Conservation (phyloP, 1,284 basidiomycete species). For the Ganoderma leucocontextum region DNA sequence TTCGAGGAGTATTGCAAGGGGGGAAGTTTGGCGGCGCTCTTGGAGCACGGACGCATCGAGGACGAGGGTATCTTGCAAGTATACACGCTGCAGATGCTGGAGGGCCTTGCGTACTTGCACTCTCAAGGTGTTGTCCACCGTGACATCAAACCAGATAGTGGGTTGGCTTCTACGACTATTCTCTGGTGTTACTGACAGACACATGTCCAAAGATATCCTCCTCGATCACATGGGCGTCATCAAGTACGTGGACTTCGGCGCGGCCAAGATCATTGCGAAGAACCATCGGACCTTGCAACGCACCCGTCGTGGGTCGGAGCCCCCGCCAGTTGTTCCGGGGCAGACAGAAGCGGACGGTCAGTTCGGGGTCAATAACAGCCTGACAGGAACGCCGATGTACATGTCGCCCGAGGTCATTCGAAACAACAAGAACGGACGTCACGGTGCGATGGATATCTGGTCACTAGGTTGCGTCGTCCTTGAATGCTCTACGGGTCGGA, state of each 20-base stretch:
- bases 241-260: constrained; percentile 99
- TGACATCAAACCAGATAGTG: constrained; percentile 99
- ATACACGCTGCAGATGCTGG: constrained; percentile 97
- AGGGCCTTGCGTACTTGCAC: constrained; percentile 94
- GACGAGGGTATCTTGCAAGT: constrained; percentile 97
- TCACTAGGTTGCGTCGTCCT: constrained; percentile 95
- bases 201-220: constrained; percentile 78
- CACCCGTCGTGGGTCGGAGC: constrained; percentile 61
- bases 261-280: constrained; percentile 96
- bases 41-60: constrained; percentile 96
- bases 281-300: constrained; percentile 90
- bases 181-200: constrained; percentile 11
- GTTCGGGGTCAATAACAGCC: constrained; percentile 74
- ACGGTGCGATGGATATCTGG: constrained; percentile 99
- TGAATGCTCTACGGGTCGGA: constrained; percentile 95
- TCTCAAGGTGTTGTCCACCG: constrained; percentile 93
- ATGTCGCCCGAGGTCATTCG: constrained; percentile 99
- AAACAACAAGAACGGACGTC: constrained; percentile 84
- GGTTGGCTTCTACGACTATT: constrained; percentile 45
- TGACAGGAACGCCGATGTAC: constrained; percentile 99
- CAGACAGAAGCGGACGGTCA: constrained; percentile 38
- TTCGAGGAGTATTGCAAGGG: constrained; percentile 99
- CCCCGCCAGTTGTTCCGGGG: constrained; percentile 31
- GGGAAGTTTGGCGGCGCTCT: constrained; percentile 88
- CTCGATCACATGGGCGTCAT: constrained; percentile 94